These are phyloP conservation scores for Russula olivacea DNA, from an alignment of 768 basidiomycete genomes.

Conservation along the genomic window DNA sequence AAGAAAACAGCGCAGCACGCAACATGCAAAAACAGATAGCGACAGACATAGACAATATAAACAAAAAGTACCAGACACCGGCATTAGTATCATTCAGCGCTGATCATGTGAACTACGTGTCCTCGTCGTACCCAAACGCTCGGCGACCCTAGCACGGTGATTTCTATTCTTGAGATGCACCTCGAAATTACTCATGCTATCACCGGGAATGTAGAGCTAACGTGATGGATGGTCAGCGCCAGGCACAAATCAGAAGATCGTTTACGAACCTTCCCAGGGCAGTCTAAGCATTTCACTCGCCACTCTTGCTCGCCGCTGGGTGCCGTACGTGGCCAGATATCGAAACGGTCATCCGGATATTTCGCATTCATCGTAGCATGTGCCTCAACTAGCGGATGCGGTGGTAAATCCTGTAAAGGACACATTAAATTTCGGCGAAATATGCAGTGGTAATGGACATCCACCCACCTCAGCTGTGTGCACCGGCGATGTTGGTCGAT, in stretches of 20 bases:
- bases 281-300: conserved; percentile 87
- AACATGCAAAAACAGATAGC: conserved; percentile 24
- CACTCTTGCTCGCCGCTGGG: conserved; percentile 66
- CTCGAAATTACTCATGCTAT: conserved; percentile 67
- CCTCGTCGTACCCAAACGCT: conserved; percentile 36
- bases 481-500: conserved; percentile 18
- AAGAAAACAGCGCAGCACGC: conserved; percentile 4
- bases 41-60: conserved; percentile 24
- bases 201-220: conserved; percentile 20
- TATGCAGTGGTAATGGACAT: neutral
- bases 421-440: neutral
- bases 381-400: conserved; percentile 67
- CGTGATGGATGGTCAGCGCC: conserved; percentile 3
- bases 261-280: conserved; percentile 77
- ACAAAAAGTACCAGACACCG: conserved; percentile 13
- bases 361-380: conserved; percentile 59
- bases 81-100: conserved; percentile 7
- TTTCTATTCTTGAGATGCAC: conserved; percentile 85
- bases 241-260: neutral
- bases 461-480: conserved; percentile 13
- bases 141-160: conserved; percentile 69
- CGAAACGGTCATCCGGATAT: conserved; percentile 81
- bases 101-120: conserved; percentile 20
- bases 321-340: conserved; percentile 56
- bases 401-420: conserved; percentile 35